Evolutionary conservation across 306 rosid species (phyloP).

Genomic region (Glycine tomentella): DNA sequence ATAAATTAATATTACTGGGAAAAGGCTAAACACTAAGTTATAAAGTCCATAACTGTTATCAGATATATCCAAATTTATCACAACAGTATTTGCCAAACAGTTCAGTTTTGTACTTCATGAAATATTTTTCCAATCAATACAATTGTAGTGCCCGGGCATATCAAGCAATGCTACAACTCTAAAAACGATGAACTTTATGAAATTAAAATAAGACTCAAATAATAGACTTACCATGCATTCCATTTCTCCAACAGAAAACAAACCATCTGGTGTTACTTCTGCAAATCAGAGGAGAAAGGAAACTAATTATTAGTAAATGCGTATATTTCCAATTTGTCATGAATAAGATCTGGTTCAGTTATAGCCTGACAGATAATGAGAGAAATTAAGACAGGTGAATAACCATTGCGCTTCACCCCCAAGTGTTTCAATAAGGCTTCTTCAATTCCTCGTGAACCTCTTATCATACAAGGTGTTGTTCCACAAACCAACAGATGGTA

Average conservation of each 20-base stretch:
- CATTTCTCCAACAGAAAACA: conserved; percentile 99
- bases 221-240: conserved; percentile 94
- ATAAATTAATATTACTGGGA: conserved; percentile 9
- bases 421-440: conserved; percentile 86
- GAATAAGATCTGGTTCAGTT: conserved; percentile 33
- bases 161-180: conserved; percentile 30
- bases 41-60: conserved; percentile 6
- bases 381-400: conserved; percentile 32
- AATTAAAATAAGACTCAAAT: conserved; percentile 34
- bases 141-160: conserved; percentile 17
- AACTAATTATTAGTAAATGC: conserved; percentile 33
- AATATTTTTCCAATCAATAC: conserved; percentile 12
- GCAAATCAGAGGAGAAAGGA: conserved; percentile 55
- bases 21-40: conserved; percentile 17
- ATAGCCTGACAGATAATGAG: neutral
- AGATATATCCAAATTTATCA: conserved; percentile 16
- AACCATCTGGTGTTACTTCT: conserved; percentile 98
- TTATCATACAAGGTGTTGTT: conserved; percentile 98
- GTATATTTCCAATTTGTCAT: conserved; percentile 5
- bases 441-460: conserved; percentile 95
- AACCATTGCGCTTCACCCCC: conserved; percentile 97
- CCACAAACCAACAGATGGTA: conserved; percentile 98
- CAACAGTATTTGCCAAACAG: neutral
- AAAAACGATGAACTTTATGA: conserved; percentile 24
- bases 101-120: neutral